Evolutionary conservation across 306 rosid species (phyloP).

Genomic region (Trifolium fragiferum): DNA sequence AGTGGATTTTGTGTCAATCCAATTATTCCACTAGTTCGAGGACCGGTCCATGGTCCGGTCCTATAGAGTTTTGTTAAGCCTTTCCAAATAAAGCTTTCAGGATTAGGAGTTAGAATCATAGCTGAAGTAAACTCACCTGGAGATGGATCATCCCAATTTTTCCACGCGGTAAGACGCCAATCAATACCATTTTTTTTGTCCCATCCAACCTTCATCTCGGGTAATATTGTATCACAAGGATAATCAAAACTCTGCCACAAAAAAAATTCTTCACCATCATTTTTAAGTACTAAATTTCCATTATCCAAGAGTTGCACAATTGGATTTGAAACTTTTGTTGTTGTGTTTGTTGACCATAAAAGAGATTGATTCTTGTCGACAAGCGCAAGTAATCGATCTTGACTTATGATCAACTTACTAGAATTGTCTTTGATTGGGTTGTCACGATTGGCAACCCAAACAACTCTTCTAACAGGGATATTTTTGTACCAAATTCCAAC

Average conservation of each 20-base stretch:
- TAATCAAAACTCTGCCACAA: conserved; percentile 66
- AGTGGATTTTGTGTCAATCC: background rate
- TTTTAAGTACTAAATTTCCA: too few species aligned
- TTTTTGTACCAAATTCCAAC: too few species aligned
- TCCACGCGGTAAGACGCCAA: conserved; percentile 46
- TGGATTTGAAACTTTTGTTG: too few species aligned
- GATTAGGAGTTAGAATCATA: background rate
- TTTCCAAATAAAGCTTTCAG: conserved; percentile 4
- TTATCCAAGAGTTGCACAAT: too few species aligned
- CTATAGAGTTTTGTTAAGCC: conserved; percentile 12
- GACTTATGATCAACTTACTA: too few species aligned
- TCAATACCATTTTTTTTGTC: conserved; percentile 40
- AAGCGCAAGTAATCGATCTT: too few species aligned
- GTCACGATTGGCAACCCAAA: too few species aligned
- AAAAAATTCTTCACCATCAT: conserved; percentile 7
- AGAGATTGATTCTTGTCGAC: too few species aligned
- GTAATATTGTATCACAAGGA: conserved; percentile 56
- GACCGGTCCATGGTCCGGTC: conserved; percentile 33
- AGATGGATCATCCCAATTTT: conserved; percentile 50
- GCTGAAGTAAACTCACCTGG: conserved; percentile 35
- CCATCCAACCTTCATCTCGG: conserved; percentile 56
- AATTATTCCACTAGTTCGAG: background rate
- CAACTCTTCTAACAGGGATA: too few species aligned
- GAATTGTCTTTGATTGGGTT: too few species aligned
- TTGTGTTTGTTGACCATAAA: too few species aligned